Percentiles rank a stretch among this genome's conserved stretches.
These are phyloP conservation scores for Pilatotrama ljubarskyi DNA, from an alignment of 768 basidiomycete genomes.

Conservation along the genomic window DNA sequence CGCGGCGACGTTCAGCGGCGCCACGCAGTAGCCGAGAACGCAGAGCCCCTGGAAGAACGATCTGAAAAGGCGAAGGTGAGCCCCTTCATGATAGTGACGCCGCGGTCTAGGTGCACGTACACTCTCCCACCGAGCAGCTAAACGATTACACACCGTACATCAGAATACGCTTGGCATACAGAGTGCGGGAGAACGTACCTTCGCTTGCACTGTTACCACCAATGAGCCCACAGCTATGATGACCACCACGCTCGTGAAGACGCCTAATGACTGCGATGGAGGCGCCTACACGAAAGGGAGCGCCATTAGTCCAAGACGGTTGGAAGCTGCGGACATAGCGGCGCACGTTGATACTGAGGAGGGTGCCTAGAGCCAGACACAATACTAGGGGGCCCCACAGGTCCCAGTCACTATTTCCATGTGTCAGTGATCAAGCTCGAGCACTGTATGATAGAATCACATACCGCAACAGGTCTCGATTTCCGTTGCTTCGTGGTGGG, in stretches of 20 bases:
- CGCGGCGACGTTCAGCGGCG: conserved; percentile 89
- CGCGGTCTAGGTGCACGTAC: conserved; percentile 42
- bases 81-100: background rate
- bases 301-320: no score
- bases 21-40: conserved; percentile 93
- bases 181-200: conserved; percentile 48
- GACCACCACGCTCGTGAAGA: conserved; percentile 93
- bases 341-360: conserved; percentile 81
- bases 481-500: conserved; percentile 65
- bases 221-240: conserved; percentile 90
- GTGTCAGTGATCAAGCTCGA: background rate
- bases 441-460: conserved; percentile 15
- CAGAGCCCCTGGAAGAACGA: conserved; percentile 97
- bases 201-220: conserved; percentile 93
- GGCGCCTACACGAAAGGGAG: conserved; percentile 60
- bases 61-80: conserved; percentile 38
- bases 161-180: background rate
- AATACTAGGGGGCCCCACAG: conserved; percentile 94
- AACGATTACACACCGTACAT: background rate
- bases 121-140: conserved; percentile 82
- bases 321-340: background rate
- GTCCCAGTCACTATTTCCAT: conserved; percentile 82
- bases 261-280: conserved; percentile 74
- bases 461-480: conserved; percentile 81
- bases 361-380: conserved; percentile 75